Evolutionary conservation across 371 early-diverging fungal genomes (phyloP).

Genomic region (Mucor indicus): DNA sequence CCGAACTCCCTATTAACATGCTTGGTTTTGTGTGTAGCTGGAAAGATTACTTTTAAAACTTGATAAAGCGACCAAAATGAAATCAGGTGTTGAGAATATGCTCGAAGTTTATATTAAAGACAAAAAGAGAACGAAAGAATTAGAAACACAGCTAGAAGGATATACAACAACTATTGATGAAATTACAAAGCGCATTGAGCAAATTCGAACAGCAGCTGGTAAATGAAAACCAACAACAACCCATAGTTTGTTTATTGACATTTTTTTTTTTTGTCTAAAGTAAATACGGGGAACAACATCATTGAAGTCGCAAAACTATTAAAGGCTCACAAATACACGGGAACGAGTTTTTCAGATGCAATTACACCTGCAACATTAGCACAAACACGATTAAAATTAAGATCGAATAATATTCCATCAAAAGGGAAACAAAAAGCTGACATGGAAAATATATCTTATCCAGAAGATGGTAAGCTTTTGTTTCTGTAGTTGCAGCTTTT

Average conservation of each 20-base stretch:
- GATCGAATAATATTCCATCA: slow-evolving; percentile 30
- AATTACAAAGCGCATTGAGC: slow-evolving; percentile 46
- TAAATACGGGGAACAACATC: slow-evolving; percentile 26
- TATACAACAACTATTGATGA: slow-evolving; percentile 42
- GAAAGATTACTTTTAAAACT: slow-evolving; percentile 25
- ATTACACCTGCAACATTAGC: slow-evolving; percentile 26
- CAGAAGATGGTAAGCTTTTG: slow-evolving; percentile 38
- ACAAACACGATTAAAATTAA: slow-evolving; percentile 31
- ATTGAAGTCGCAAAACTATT: slow-evolving; percentile 31
- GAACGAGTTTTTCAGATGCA: slow-evolving; percentile 31
- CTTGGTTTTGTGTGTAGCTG: slow-evolving; percentile 10
- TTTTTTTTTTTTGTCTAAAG: background rate
- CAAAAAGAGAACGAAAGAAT: slow-evolving; percentile 52
- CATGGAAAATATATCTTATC: slow-evolving; percentile 40
- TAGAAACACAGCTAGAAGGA: slow-evolving; percentile 47
- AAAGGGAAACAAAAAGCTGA: slow-evolving; percentile 37
- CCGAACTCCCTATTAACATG: too few relatives aligned
- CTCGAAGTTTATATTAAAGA: slow-evolving; percentile 45
- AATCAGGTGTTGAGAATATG: slow-evolving; percentile 51
- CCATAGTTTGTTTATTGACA: background rate
- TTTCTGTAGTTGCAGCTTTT: background rate
- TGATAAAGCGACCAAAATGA: slow-evolving; percentile 40
- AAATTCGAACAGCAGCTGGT: slow-evolving; percentile 37
- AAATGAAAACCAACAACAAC: slow-evolving; percentile 1
- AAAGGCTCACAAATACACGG: slow-evolving; percentile 33